A percentile compares a stretch with the other conserved stretches of the same genome.
phyloP scores from a whole-genome alignment of 106 monocot species.

The Ottelia alismoides region DNA sequence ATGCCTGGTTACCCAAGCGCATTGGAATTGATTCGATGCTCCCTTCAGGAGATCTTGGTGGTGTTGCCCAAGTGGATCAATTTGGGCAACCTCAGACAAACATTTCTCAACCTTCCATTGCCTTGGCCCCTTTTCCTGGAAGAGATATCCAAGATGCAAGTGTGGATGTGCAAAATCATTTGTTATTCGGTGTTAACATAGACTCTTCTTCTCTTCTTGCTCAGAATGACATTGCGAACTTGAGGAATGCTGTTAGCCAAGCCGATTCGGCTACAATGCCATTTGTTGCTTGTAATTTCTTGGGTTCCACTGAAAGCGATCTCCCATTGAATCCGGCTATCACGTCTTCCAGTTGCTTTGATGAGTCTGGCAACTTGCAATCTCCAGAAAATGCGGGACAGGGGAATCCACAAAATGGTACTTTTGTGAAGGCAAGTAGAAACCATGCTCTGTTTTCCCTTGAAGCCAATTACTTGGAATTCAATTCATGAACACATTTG shows the following conservation, averaged over 20 bases:
- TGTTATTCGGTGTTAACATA: slow-evolving; percentile 67
- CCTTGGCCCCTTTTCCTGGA: slow-evolving; percentile 39
- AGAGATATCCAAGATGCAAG: slow-evolving; percentile 52
- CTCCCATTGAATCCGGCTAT: slow-evolving; percentile 41
- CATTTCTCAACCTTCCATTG: slow-evolving; percentile 21
- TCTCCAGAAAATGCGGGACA: slow-evolving; percentile 25
- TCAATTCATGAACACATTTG: neutral
- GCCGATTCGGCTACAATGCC: slow-evolving; percentile 30
- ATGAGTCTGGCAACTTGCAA: slow-evolving; percentile 30
- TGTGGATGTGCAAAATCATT: slow-evolving; percentile 40
- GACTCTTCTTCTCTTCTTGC: slow-evolving; percentile 32
- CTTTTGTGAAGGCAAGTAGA: slow-evolving; percentile 50
- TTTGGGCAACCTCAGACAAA: slow-evolving; percentile 17
- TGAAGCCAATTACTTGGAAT: too few relatives aligned
- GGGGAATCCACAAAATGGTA: slow-evolving; percentile 17
- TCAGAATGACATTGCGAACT: slow-evolving; percentile 34
- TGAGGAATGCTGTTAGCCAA: slow-evolving; percentile 31
- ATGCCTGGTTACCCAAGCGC: slow-evolving; percentile 49
- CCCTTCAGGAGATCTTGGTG: slow-evolving; percentile 30
- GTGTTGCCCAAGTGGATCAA: slow-evolving; percentile 16
- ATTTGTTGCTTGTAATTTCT: slow-evolving; percentile 34
- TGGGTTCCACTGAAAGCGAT: slow-evolving; percentile 29
- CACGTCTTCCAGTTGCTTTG: slow-evolving; percentile 29
- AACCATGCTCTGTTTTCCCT: neutral
- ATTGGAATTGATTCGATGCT: slow-evolving; percentile 37